Base-by-base conservation (phyloP, 176 grass and related monocot species). In the Calamus simplicifolius region DNA sequence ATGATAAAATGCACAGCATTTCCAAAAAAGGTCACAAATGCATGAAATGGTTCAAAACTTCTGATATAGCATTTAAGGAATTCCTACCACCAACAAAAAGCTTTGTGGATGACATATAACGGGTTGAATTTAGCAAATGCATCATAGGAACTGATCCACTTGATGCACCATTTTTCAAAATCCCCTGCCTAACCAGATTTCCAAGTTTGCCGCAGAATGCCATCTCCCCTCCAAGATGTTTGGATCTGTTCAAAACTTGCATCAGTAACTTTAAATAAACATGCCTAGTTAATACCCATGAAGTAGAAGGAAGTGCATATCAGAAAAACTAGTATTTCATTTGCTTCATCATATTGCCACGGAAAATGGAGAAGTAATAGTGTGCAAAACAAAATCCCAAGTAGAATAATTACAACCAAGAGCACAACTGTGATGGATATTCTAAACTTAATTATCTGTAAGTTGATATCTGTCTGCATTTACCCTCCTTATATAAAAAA, bases 41-140 rank as follows among this genome's bases (percentile, higher is more conserved):
- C 3, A 54, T 28, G 28, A 18, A 6, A 25, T 6, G 6, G 54
- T 3, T 10, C 19, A 16, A 26, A 6, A 16, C 21, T 35, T n/a
- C 5, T 21, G 4, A 26, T 18, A 53, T 18, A 53, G 29, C 18
- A 26, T 18, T 3, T 19, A 52, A 30, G 68, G 48, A n/a, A 65
- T 68, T 72, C 13, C 4, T 71, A 98, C 93, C 93, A 1, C 88
- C 93, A 2, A 98, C 50, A 7, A 89, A 98, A 70, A 98, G 84
- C 57, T 89, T 98, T 1, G 79, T 57, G 26, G 76, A 35, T 35
- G 31, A 85, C 87, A 98, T 89, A 49, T 77, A 76, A 0, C 84
- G 79, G 38, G 70, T 59, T 19, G 79, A 69, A 18, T 72, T 83
- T 67, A 91, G 82, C 51, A 92, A 17, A 64, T 62, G 68, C 5